Evolutionary conservation across 2,329 filamentous ascomycete genomes (phyloP).

Genomic region (Fonsecaea monophora): DNA sequence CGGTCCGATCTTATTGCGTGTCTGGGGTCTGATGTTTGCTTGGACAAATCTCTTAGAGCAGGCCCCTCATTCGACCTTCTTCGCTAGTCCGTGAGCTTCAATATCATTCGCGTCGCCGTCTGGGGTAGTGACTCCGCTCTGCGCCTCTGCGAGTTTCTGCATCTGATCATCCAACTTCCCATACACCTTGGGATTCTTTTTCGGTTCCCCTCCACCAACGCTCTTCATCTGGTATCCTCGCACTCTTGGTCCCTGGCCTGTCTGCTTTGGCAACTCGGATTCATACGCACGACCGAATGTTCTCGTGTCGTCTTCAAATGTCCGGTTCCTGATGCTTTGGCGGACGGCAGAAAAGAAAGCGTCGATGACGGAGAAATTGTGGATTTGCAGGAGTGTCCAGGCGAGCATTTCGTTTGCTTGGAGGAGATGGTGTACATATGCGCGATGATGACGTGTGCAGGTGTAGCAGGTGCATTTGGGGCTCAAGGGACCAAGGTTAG

Average conservation of each 20-base stretch:
- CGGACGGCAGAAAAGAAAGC: constrained; percentile 77
- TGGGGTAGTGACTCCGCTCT: constrained; percentile 58
- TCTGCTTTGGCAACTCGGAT: constrained; percentile 72
- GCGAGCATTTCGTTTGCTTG: constrained; percentile 94
- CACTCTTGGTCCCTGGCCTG: constrained; percentile 75
- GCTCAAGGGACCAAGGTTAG: constrained; percentile 67
- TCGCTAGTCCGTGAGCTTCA: constrained; percentile 60
- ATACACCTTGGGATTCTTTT: constrained; percentile 73
- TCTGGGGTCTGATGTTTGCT: background rate
- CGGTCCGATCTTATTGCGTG: background rate
- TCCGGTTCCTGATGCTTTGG: constrained; percentile 63
- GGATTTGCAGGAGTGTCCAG: constrained; percentile 90
- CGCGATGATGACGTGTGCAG: constrained; percentile 81
- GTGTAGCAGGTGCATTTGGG: constrained; percentile 78
- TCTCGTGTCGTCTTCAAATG: constrained; percentile 61
- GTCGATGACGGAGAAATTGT: constrained; percentile 79
- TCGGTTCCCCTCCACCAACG: constrained; percentile 66
- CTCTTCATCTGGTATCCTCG: constrained; percentile 84
- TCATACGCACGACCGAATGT: constrained; percentile 74
- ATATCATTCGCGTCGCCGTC: constrained; percentile 61
- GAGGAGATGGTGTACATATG: constrained; percentile 86
- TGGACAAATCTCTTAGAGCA: background rate
- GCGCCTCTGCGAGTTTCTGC: constrained; percentile 56
- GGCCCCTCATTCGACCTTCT: constrained; percentile 16
- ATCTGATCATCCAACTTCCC: constrained; percentile 61